Evolutionary conservation across 2,329 filamentous ascomycete genomes (phyloP).

Genomic region (Aspergillus hiratsukae): DNA sequence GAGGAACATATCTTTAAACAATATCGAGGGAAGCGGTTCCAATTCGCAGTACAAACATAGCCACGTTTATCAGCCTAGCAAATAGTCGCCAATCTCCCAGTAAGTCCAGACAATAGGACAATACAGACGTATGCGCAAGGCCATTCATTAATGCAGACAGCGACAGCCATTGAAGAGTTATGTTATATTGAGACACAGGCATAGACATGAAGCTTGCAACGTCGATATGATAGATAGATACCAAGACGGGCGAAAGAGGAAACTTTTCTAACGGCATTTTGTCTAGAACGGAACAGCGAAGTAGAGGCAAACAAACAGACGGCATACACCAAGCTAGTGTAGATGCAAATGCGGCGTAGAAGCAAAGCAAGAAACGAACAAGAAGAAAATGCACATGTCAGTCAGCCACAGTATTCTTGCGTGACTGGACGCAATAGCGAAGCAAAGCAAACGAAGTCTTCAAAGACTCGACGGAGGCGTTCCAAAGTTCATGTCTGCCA

Average conservation of each 20-base stretch:
- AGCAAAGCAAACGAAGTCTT: constrained; percentile 1
- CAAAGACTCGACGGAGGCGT: neutral
- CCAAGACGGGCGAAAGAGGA: constrained; percentile 1
- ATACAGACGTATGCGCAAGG: neutral
- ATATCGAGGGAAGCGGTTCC: neutral
- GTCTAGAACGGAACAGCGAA: constrained; percentile 23
- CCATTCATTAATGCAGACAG: neutral
- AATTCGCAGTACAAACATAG: neutral
- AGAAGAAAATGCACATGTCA: constrained; percentile 5
- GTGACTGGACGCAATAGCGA: neutral
- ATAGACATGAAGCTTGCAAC: neutral
- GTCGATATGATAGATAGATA: neutral
- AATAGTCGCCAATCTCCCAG: neutral
- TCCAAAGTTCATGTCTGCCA: neutral
- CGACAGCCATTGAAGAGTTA: constrained; percentile 2
- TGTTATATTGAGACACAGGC: constrained; percentile 9
- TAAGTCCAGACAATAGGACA: neutral
- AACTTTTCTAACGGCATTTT: constrained; percentile 24
- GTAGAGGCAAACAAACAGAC: neutral
- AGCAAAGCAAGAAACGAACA: constrained; percentile 11
- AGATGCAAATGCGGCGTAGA: constrained; percentile 14
- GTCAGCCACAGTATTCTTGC: neutral
- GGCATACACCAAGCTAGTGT: constrained; percentile 27
- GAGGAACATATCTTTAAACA: neutral
- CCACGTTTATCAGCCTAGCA: neutral